phyloP scores from a whole-genome alignment of 306 rosid genomes.

The Mimosa pudica region DNA sequence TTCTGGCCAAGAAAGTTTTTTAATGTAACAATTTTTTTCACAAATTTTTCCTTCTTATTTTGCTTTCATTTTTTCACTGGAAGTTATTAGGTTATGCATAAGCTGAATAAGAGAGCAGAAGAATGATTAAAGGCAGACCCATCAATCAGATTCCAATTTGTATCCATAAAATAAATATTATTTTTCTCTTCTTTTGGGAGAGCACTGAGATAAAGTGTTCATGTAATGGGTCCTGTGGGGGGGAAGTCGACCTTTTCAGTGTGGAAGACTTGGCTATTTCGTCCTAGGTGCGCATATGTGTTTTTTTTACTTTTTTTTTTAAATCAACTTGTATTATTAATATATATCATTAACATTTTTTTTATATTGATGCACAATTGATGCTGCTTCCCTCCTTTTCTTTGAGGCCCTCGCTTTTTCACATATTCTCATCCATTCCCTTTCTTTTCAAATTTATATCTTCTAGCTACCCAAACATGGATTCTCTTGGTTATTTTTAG shows the following conservation, averaged over 20 bases:
- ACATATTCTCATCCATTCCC: conserved; percentile 41
- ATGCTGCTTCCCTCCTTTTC: conserved; percentile 27
- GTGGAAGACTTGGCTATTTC: conserved; percentile 48
- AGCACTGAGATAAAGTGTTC: conserved; percentile 64
- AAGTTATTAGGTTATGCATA: conserved; percentile 33
- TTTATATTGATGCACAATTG: conserved; percentile 38
- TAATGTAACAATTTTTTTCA: too few species aligned
- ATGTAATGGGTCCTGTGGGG: conserved; percentile 60
- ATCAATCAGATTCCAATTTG: conserved; percentile 82
- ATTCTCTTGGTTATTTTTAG: conserved; percentile 29
- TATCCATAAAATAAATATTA: conserved; percentile 52
- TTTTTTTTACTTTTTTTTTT: conserved; percentile 45
- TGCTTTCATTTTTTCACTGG: not conserved
- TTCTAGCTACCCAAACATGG: conserved; percentile 35
- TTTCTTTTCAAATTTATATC: conserved; percentile 36
- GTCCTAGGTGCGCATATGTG: conserved; percentile 57
- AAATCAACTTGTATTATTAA: conserved; percentile 44
- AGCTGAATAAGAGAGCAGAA: conserved; percentile 49
- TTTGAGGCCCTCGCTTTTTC: conserved; percentile 32
- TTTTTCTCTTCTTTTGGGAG: conserved; percentile 49
- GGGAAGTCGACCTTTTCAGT: conserved; percentile 50
- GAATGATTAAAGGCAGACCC: conserved; percentile 75
- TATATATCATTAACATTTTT: not conserved
- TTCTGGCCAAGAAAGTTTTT: too few species aligned
- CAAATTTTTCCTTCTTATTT: too few species aligned